Evolutionary conservation across 2,329 filamentous ascomycete genomes (phyloP).

Genomic region (Cercospora zeae-maydis): DNA sequence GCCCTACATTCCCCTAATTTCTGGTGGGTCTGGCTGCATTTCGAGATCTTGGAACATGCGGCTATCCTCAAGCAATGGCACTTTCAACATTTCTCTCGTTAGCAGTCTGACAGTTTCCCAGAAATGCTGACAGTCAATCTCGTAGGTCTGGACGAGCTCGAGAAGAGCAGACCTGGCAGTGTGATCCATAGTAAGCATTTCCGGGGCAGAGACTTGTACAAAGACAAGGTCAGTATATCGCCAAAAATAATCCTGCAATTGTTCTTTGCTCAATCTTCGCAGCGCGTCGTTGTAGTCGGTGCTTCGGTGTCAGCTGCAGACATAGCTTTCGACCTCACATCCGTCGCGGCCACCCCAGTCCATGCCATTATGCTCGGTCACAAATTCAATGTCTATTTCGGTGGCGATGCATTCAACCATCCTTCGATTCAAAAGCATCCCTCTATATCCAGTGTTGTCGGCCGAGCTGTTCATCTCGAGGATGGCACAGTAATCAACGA

Average conservation of each 20-base stretch:
- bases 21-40: constrained; percentile 16
- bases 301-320: constrained; percentile 64
- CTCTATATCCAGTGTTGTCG: constrained; percentile 43
- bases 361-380: constrained; percentile 55
- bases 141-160: constrained; percentile 48
- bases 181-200: constrained; percentile 57
- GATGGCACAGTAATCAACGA: constrained; percentile 52
- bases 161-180: constrained; percentile 46
- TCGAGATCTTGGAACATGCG: neutral
- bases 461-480: constrained; percentile 52
- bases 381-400: constrained; percentile 54
- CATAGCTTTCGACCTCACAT: constrained; percentile 54
- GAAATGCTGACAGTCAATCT: neutral
- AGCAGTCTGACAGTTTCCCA: too few relatives aligned
- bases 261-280: neutral
- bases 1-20: constrained; percentile 53
- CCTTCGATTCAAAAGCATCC: constrained; percentile 50
- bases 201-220: constrained; percentile 46
- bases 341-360: constrained; percentile 47
- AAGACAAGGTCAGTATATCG: constrained; percentile 35
- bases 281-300: constrained; percentile 59
- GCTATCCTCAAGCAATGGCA: too few relatives aligned
- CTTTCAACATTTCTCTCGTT: neutral
- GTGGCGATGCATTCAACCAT: constrained; percentile 58
- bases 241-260: too few relatives aligned